Base-by-base conservation (phyloP, 73 alveolate species). In the Urostyla sp. region DNA sequence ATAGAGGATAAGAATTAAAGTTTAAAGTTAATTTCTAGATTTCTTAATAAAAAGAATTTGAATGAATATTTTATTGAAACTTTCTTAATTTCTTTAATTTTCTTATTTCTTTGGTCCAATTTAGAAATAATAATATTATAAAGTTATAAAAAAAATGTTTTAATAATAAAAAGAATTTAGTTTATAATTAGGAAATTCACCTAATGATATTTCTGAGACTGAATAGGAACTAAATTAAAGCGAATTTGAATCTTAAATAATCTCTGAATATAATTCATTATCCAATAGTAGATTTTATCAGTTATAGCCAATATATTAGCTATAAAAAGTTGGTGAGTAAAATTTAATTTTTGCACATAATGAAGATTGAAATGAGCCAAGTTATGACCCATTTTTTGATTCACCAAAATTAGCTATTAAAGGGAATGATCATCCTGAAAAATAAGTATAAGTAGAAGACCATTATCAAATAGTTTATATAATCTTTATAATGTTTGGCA, bases 401-500 rank as follows among this genome's bases (percentile, higher is more conserved):
- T 57, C 83, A 23, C 83, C 83, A 23, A 38, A 48, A 46, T 69
- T 37, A 15, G 56, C 58, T 15, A n/a, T 49, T 30, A 38, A 24
- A 46, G 34, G 20, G 44, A 3, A 48, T 21, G 83, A 69, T 11
- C n/a, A n/a, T n/a, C n/a, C n/a, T n/a, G 49, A 69, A 38, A 6
- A 69, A 27, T 69, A 69, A 24, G 34, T 46, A 48, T 38, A 69
- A 20, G 67, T 69, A 11, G 72, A 67, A 1, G 83, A 69, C 31
- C 44, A 31, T n/a, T 49, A 54, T 45, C 24, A 69, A 27, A 20
- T 48, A 46, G 83, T 69, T 16, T 69, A 69, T 35, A 36, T 69
- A 36, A 46, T 48, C 31, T 46, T 69, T 67, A 30, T 69, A n/a
- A 52, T 69, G 21, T 69, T 69, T 27, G 83, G 83, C 13, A 69